Percentiles rank a stretch among this genome's conserved stretches.
Conservation (phyloP, 2,329 filamentous ascomycete genomes). For the Penicillium freii region DNA sequence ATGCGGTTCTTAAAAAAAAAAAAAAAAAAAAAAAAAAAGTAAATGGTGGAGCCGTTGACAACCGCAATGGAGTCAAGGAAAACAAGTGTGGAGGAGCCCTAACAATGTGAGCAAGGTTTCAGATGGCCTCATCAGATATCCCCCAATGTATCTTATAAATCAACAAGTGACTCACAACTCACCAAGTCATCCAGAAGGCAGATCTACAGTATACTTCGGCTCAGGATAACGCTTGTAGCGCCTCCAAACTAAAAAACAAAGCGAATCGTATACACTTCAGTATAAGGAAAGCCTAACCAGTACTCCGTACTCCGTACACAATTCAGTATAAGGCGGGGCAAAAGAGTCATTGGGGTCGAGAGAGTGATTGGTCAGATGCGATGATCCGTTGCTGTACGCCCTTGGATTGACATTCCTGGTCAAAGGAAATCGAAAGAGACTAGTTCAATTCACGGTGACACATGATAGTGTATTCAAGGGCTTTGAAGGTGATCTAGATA, state of each 20-base stretch:
- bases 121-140: not conserved
- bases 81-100: slow-evolving; percentile 5
- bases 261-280: not conserved
- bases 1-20: not conserved
- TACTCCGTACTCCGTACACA: too few relatives aligned
- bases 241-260: not conserved
- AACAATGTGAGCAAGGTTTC: slow-evolving; percentile 2
- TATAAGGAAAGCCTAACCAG: not conserved
- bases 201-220: not conserved
- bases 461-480: not conserved
- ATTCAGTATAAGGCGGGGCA: slow-evolving; percentile 4
- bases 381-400: slow-evolving; percentile 17
- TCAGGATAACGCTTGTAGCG: not conserved
- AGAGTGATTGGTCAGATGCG: slow-evolving; percentile 11
- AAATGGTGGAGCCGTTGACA: slow-evolving; percentile 28
- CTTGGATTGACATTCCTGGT: slow-evolving; percentile 26
- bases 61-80: slow-evolving; percentile 18
- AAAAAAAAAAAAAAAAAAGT: slow-evolving; percentile 11
- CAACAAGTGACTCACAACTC: slow-evolving; percentile 3
- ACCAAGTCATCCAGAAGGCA: not conserved
- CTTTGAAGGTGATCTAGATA: not conserved
- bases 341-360: not conserved
- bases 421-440: not conserved
- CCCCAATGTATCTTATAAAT: slow-evolving; percentile 13
- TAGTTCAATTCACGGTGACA: not conserved